Conservation (phyloP, 345 rosid species). For the Hibiscus syriacus region DNA sequence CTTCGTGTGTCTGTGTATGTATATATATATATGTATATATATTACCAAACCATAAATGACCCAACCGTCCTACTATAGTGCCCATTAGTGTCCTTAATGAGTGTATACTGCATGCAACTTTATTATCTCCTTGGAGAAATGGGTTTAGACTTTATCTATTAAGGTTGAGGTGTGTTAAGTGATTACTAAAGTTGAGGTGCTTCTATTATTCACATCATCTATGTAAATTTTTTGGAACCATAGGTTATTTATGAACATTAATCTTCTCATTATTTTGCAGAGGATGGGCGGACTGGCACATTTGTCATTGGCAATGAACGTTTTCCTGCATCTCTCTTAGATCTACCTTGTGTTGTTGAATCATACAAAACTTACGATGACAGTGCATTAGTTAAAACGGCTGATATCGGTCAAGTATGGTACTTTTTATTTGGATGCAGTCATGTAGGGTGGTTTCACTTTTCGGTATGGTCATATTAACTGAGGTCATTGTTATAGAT, state of each 20-base stretch:
- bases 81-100: not conserved
- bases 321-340: conserved; percentile 74
- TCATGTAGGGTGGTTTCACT: not conserved
- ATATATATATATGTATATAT: not conserved
- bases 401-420: conserved; percentile 86
- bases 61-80: not conserved
- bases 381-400: conserved; percentile 76
- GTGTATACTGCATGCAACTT: not conserved
- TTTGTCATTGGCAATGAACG: conserved; percentile 65
- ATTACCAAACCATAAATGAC: not conserved
- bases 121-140: not conserved
- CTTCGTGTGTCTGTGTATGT: too few relatives aligned
- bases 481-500: conserved; percentile 37
- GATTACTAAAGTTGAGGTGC: not conserved
- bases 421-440: not conserved
- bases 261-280: conserved; percentile 29
- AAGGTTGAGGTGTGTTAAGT: not conserved
- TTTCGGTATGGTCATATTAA: not conserved
- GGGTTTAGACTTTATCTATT: not conserved
- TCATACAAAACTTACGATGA: conserved; percentile 91
- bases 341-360: conserved; percentile 89
- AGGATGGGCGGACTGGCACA: conserved; percentile 82
- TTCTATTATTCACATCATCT: not conserved
- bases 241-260: not conserved
- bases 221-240: not conserved